These are phyloP conservation scores for Hsuehochloa calcarea DNA, from an alignment of 176 grass and related monocot genomes.

Conservation along the genomic window DNA sequence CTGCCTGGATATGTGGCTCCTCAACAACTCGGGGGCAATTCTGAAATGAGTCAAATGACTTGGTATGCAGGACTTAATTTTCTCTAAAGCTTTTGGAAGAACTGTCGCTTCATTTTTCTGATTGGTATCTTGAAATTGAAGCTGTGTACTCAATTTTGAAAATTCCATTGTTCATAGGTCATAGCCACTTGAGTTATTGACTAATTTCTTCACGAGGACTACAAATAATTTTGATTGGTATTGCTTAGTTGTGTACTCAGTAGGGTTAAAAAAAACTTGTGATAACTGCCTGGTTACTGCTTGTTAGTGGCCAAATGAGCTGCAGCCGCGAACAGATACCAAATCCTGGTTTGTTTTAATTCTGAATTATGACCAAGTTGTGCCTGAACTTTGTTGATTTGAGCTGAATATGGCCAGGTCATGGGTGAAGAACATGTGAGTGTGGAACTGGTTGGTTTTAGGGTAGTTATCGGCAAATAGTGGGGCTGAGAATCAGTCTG, in stretches of 20 bases:
- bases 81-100: constrained; percentile 4
- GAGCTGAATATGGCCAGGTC: constrained; percentile 5
- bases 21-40: constrained; percentile 46
- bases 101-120: neutral
- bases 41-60: constrained; percentile 51
- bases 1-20: constrained; percentile 56
- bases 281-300: neutral
- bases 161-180: constrained; percentile 9
- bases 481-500: neutral
- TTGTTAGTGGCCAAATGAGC: neutral
- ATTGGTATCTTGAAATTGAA: constrained; percentile 1
- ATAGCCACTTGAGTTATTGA: constrained; percentile 3
- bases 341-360: neutral
- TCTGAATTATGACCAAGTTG: neutral
- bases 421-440: neutral
- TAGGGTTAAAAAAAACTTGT: neutral
- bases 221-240: constrained; percentile 10
- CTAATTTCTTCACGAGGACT: neutral
- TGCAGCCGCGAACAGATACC: neutral
- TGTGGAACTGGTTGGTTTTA: neutral
- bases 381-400: neutral
- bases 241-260: neutral
- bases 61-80: constrained; percentile 42
- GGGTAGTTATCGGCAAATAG: neutral
- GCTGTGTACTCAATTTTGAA: neutral